Evolutionary conservation across 2,329 filamentous ascomycete genomes (phyloP).

Genomic region (Herpotrichia juniperi): DNA sequence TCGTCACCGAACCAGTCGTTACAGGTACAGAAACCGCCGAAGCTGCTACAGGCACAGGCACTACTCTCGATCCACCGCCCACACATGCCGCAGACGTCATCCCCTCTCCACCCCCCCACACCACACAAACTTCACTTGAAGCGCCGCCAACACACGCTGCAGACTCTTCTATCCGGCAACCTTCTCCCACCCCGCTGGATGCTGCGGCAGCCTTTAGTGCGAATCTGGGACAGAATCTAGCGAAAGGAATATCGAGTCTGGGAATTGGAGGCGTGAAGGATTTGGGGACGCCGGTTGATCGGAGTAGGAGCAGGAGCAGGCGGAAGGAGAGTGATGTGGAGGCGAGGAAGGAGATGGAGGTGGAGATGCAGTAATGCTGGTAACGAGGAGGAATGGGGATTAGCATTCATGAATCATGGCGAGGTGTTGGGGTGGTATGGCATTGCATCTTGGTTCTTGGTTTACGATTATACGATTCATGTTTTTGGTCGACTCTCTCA

Average conservation of each 20-base stretch:
- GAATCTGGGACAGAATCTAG: conserved; percentile 34
- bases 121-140: too few relatives aligned
- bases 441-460: not conserved
- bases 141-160: too few relatives aligned
- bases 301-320: conserved; percentile 27
- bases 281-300: conserved; percentile 24
- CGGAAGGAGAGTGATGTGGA: conserved; percentile 14
- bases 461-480: not conserved
- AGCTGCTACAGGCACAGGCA: conserved; percentile 37
- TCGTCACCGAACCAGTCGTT: conserved; percentile 39
- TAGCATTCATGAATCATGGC: not conserved
- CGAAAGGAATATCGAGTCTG: conserved; percentile 37
- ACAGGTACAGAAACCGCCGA: conserved; percentile 43
- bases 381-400: too few relatives aligned
- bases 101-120: conserved; percentile 12
- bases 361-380: conserved; percentile 41
- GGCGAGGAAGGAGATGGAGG: conserved; percentile 33
- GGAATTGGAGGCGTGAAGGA: conserved; percentile 27
- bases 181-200: conserved; percentile 28
- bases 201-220: conserved; percentile 34
- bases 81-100: not conserved
- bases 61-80: conserved; percentile 25
- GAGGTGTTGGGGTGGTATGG: not conserved
- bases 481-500: too few relatives aligned
- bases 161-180: conserved; percentile 9